Evolutionary conservation across 31 red algal genomes (phyloP).

Genomic region (Porphyra umbilicalis): DNA sequence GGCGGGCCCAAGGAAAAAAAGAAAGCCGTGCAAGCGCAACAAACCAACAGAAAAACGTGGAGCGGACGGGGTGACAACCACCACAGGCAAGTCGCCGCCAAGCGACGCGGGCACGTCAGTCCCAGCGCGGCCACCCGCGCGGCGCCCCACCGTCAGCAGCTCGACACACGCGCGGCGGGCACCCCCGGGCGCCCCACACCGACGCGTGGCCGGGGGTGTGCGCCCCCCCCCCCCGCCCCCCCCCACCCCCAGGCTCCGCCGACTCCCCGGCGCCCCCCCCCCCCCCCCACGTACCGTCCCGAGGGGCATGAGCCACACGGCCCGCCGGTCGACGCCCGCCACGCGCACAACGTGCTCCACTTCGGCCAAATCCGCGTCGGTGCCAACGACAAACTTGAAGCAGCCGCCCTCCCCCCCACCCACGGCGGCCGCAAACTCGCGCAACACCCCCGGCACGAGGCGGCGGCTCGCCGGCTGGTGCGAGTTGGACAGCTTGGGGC

Average conservation of each 20-base stretch:
- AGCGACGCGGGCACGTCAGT: background rate
- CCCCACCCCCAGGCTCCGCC: background rate
- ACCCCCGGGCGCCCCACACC: no score
- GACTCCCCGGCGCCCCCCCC: background rate
- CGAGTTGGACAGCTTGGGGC: constrained; percentile 88
- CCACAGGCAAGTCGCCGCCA: background rate
- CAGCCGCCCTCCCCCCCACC: background rate
- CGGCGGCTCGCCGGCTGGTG: constrained; percentile 20
- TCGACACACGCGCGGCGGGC: background rate
- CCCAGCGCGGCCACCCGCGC: no score
- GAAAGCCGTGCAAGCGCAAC: background rate
- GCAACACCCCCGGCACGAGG: constrained; percentile 46
- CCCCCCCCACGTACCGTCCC: constrained; percentile 46
- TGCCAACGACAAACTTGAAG: constrained; percentile 66
- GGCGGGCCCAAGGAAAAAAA: background rate
- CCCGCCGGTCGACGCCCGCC: constrained; percentile 10
- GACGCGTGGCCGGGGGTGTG: no score
- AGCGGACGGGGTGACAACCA: background rate
- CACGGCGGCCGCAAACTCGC: constrained; percentile 15
- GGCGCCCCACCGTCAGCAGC: background rate
- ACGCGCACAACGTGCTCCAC: constrained; percentile 29
- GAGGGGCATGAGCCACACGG: constrained; percentile 81
- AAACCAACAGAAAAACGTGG: background rate
- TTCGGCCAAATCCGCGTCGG: constrained; percentile 43
- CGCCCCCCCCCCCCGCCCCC: no score